phyloP scores from a whole-genome alignment of 2,329 filamentous ascomycete genomes.

The Colletotrichum truncatum region DNA sequence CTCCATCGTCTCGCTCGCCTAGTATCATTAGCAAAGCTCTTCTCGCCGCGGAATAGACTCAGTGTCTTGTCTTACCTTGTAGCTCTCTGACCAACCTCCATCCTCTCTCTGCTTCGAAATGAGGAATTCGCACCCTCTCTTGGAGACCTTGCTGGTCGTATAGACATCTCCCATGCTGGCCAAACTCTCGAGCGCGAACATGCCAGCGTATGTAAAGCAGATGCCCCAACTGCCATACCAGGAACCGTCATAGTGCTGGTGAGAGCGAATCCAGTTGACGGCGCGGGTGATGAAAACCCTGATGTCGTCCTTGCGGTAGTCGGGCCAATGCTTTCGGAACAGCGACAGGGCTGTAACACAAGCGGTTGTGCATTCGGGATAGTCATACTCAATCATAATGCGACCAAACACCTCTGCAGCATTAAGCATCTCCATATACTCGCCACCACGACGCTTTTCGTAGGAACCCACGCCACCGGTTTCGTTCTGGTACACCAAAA shows the following conservation, averaged over 20 bases:
- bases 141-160: conserved; percentile 74
- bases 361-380: conserved; percentile 96
- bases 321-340: conserved; percentile 83
- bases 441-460: conserved; percentile 81
- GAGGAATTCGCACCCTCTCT: conserved; percentile 85
- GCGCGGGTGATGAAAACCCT: conserved; percentile 75
- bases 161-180: conserved; percentile 85
- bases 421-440: conserved; percentile 85
- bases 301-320: conserved; percentile 83
- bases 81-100: conserved; percentile 97
- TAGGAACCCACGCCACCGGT: conserved; percentile 92
- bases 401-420: conserved; percentile 95
- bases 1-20: conserved; percentile 79
- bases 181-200: conserved; percentile 94
- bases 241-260: conserved; percentile 83
- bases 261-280: conserved; percentile 82
- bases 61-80: conserved; percentile 62
- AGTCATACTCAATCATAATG: conserved; percentile 99
- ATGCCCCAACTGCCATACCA: conserved; percentile 99
- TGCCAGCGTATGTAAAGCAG: conserved; percentile 95
- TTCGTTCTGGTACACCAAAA: conserved; percentile 89
- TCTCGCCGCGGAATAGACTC: not conserved
- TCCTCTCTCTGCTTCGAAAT: conserved; percentile 85
- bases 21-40: conserved; percentile 17
- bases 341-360: conserved; percentile 87